Evolutionary conservation across 768 basidiomycete genomes (phyloP).

Genomic region (Solioccasus polychromus): DNA sequence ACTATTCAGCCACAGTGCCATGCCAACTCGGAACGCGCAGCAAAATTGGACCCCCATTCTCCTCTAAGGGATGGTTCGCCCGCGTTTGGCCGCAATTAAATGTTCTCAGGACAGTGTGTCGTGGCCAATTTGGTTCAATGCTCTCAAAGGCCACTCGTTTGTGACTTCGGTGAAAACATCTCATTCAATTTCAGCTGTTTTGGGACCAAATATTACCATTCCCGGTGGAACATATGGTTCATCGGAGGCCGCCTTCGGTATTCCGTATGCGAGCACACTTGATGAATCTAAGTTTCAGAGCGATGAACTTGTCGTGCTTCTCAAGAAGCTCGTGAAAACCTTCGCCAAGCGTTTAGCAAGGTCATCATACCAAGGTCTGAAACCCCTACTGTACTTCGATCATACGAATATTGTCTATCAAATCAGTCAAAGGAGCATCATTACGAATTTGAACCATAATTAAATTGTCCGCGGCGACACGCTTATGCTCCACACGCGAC

Average conservation of each 20-base stretch:
- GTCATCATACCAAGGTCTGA: no score
- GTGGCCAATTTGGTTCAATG: constrained; percentile 7
- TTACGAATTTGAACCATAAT: constrained; percentile 2
- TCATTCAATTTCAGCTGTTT: constrained; percentile 9
- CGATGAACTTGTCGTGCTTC: constrained; percentile 14
- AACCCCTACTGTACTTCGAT: constrained; percentile 4
- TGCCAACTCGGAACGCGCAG: constrained; percentile 15
- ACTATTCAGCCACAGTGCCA: constrained; percentile 7
- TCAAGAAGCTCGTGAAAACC: constrained; percentile 12
- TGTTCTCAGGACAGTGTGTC: constrained; percentile 2
- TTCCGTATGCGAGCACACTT: background rate
- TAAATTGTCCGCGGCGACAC: constrained; percentile 13
- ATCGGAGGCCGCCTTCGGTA: constrained; percentile 9
- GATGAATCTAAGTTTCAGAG: constrained; percentile 7
- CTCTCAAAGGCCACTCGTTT: constrained; percentile 21
- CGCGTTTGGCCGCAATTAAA: constrained; percentile 15
- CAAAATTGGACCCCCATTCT: constrained; percentile 17
- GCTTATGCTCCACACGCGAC: constrained; percentile 1
- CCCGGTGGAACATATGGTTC: constrained; percentile 6
- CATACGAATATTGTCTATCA: background rate
- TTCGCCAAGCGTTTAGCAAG: constrained; percentile 16
- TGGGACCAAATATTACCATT: constrained; percentile 9
- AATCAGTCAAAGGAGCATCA: background rate
- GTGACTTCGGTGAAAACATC: background rate
- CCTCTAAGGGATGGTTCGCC: constrained; percentile 13